A percentile compares a stretch with the other conserved stretches of the same genome.
phyloP scores from a whole-genome alignment of 1,284 basidiomycete species.

The Grifola frondosa region DNA sequence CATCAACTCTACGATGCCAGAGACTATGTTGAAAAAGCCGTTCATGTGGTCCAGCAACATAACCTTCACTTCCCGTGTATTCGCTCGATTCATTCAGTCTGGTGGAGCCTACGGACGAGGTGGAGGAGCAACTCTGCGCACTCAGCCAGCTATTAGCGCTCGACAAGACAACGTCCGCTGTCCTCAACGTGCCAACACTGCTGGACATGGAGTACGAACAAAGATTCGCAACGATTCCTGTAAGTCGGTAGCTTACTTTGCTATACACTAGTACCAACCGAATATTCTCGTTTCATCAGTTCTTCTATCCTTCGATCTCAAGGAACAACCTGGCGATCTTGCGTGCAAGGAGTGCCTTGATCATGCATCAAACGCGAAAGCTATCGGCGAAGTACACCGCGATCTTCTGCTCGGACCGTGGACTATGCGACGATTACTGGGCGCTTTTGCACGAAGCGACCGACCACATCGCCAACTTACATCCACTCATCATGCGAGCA shows the following conservation, averaged over 20 bases:
- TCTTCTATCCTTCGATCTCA: not conserved
- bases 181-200: not conserved
- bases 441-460: not conserved
- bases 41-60: slow-evolving; percentile 1
- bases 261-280: not conserved
- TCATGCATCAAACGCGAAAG: not conserved
- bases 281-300: not conserved
- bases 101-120: not conserved
- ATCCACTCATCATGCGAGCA: not conserved
- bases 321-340: not conserved
- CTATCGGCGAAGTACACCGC: not conserved
- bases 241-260: not conserved
- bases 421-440: slow-evolving; percentile 12
- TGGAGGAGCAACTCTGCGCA: not conserved
- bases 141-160: not conserved
- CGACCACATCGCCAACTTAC: not conserved
- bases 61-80: not conserved
- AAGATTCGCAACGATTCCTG: not conserved
- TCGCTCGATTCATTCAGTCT: not conserved
- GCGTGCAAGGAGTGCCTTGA: not conserved
- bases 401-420: slow-evolving; percentile 4
- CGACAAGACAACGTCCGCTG: not conserved
- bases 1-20: not conserved
- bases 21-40: not conserved
- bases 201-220: not conserved